Evolutionary conservation across 1,284 basidiomycete species (phyloP).

Genomic region (Microbotryomycetes sp.): DNA sequence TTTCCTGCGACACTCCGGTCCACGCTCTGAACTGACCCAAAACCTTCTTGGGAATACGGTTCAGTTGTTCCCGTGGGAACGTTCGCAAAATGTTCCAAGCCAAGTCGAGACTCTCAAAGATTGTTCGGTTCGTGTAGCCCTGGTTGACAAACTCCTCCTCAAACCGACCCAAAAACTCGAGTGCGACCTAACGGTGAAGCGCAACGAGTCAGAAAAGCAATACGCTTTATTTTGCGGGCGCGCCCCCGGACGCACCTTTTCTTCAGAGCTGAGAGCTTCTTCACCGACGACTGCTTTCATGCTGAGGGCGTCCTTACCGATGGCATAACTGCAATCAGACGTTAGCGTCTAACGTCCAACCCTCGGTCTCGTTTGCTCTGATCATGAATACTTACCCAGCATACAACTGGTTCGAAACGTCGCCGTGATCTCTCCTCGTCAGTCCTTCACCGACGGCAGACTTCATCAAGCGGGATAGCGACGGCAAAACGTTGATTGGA

Average conservation of each 20-base stretch:
- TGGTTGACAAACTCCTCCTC: conserved; percentile 92
- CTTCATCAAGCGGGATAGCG: conserved; percentile 99
- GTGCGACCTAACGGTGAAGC: conserved; percentile 54
- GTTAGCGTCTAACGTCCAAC: too few relatives aligned
- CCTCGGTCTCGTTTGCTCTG: too few relatives aligned
- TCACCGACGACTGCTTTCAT: conserved; percentile 99
- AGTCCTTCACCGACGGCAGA: conserved; percentile 95
- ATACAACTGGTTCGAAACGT: conserved; percentile 94
- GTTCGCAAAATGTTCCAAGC: conserved; percentile 95
- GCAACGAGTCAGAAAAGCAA: background rate
- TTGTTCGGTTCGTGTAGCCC: conserved; percentile 86
- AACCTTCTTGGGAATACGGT: conserved; percentile 40
- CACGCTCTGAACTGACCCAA: background rate
- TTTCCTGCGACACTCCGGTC: background rate
- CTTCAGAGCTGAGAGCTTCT: conserved; percentile 87
- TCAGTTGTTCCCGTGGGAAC: conserved; percentile 73
- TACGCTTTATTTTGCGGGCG: too few relatives aligned
- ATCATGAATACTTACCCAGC: conserved; percentile 37
- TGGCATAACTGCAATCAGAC: conserved; percentile 82
- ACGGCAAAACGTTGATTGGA: conserved; percentile 98
- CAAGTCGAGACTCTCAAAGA: conserved; percentile 95
- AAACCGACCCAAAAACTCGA: conserved; percentile 86
- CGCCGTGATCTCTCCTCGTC: conserved; percentile 95
- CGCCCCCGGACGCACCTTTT: conserved; percentile 61
- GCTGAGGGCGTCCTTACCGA: conserved; percentile 91